phyloP scores from a whole-genome alignment of 768 basidiomycete species.

The Trametes elegans region DNA sequence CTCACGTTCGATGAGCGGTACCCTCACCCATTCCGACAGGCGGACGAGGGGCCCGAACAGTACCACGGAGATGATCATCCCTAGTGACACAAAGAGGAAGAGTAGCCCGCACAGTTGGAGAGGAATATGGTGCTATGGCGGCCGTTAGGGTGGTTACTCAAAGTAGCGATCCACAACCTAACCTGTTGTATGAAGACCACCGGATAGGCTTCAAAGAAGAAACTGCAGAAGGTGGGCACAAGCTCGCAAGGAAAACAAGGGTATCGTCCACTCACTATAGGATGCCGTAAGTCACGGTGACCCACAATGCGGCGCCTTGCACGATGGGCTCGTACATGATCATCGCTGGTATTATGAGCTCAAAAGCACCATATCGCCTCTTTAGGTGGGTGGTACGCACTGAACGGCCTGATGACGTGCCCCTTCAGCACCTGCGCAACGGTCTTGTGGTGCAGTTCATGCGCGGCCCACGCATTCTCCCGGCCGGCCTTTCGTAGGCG shows the following conservation, averaged over 20 bases:
- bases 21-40: constrained; percentile 12
- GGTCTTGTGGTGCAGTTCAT: constrained; percentile 19
- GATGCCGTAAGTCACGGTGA: constrained; percentile 25
- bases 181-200: constrained; percentile 24
- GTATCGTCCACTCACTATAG: constrained; percentile 17
- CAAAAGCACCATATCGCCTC: too few relatives aligned
- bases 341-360: constrained; percentile 17
- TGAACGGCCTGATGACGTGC: constrained; percentile 18
- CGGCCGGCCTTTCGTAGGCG: constrained; percentile 16
- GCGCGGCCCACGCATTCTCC: constrained; percentile 12
- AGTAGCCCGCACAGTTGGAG: constrained; percentile 23
- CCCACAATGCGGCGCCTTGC: constrained; percentile 23
- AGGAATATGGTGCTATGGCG: constrained; percentile 17
- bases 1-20: constrained; percentile 17
- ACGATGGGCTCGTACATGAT: constrained; percentile 21
- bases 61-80: constrained; percentile 18
- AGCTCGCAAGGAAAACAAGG: neutral
- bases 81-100: constrained; percentile 22
- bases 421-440: constrained; percentile 12
- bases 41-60: constrained; percentile 7
- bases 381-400: neutral
- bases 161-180: neutral
- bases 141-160: neutral
- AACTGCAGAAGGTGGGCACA: constrained; percentile 6
- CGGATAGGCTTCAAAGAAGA: constrained; percentile 25